Evolutionary conservation across 176 grass and related monocot species (phyloP), one percentile per base, ranked within the genome.

Genomic region (Juncus inflexus): DNA sequence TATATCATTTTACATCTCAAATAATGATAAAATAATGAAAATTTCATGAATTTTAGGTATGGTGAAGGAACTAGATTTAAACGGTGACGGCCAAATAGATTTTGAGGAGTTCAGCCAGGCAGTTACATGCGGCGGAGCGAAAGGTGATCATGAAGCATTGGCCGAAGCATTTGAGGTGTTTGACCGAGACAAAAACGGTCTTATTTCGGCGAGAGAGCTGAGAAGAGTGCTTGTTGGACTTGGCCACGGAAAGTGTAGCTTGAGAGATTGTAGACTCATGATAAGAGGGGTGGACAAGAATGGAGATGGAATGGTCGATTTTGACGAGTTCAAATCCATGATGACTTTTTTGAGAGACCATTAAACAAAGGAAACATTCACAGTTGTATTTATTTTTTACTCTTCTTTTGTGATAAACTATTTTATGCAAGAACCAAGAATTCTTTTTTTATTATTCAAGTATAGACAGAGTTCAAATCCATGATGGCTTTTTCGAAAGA

Each of bases 381-480:
- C 14, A 13, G 3, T 57, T 57, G 54, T 13, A 57, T 13, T 47
- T 47, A 47, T 47, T 47, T 6, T 28, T 28, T 28, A 28, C 19
- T 28, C 19, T 28, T 28, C 19, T 28, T 28, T 28, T 56, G 52
- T 11, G 52, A 56, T 13, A 56, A 56, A 13, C 12, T 40, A 63
- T 12, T 11, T 63, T 9, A 63, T 38, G 14, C 9, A 63, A 40
- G 15, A 28, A 60, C 3, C 7, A 54, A 66, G 5, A 2, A 16
- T 6, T 15, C 28, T 0, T 61, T 42, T 19, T 42, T 42, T 82
- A 28, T 28, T 28, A 96, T 73, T 87, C 82, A 57, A 91, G 85
- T 51, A 96, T 73, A 52, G 79, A 74, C 63, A 96, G 76, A 79
- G 58, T 79, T 79, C 58, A 60, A 67, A 52, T 68, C 47, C 19